Percentiles rank a stretch among this genome's conserved stretches.
Conservation (phyloP, 148 eudicot genomes). For the Cornus controversa region DNA sequence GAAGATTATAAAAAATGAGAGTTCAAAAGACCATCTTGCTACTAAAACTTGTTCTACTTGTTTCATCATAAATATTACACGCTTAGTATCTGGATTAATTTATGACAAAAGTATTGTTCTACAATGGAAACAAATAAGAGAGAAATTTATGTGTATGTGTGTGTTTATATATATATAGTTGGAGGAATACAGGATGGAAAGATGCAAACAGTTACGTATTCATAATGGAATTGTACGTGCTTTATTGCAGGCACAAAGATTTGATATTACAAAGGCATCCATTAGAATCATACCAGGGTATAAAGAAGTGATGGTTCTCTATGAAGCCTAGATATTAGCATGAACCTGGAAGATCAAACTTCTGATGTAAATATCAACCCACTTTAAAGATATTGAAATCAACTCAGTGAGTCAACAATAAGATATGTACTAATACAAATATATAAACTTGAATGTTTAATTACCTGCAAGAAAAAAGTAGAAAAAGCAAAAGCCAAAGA, state of each 20-base stretch:
- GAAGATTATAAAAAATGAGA: too few species aligned
- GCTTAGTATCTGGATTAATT: not conserved
- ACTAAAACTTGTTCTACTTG: too few species aligned
- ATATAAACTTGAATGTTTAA: not conserved
- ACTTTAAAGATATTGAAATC: not conserved
- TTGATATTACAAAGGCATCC: not conserved
- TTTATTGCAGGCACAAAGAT: not conserved
- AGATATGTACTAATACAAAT: not conserved
- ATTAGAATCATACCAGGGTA: slow-evolving; percentile 66
- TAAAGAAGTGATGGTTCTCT: slow-evolving; percentile 76
- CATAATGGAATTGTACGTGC: not conserved
- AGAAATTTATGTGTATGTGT: too few species aligned
- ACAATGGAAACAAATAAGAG: not conserved
- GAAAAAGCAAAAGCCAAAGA: not conserved
- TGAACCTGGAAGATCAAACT: slow-evolving; percentile 50
- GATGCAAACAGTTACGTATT: not conserved
- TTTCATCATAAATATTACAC: not conserved
- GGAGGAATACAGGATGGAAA: not conserved
- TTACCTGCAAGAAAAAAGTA: not conserved
- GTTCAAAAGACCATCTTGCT: too few species aligned
- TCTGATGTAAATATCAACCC: not conserved
- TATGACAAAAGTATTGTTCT: too few species aligned
- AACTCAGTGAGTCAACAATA: not conserved
- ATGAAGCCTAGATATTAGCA: slow-evolving; percentile 71
- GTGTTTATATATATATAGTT: not conserved